Evolutionary conservation across 2,329 filamentous ascomycete species (phyloP), one percentile per base, ranked within the genome.

Genomic region (Neoarthrinium moseri): DNA sequence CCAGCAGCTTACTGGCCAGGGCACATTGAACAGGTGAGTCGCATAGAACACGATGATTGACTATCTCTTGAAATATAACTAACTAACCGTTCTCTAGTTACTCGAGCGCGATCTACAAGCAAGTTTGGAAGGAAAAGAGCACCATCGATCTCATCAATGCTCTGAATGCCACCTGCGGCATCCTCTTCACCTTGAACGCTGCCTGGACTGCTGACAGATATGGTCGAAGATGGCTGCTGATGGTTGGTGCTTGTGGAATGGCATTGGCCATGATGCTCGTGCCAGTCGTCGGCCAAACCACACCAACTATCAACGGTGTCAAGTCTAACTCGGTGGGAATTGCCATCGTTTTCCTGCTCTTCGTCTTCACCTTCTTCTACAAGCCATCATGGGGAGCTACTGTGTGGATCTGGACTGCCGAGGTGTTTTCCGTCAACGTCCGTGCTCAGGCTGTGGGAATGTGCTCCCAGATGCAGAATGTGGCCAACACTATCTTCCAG

Each of bases 71-170:
- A 15, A 4, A 40, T 30, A 4, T n/a, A n/a, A n/a, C n/a, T 30
- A 30, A 27, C 20, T n/a, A 35, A 35, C 20, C 15, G n/a, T 24
- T 12, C n/a, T n/a, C 26, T 18, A 77, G 78, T 4, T 89, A 89
- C 72, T 84, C 79, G 17, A 86, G 84, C n/a, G 78, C 80, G 55
- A 85, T 89, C 58, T 89, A 89, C 71, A 80, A 86, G 67, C 83
- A 85, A 60, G 78, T 88, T 20, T 89, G 84, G 71, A 73, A 68
- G 20, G 73, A 66, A 44, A 68, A 65, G 45, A 69, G 76, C 40
- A 81, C 75, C 18, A 87, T 88, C 60, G 82, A 83, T 51, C 72
- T 89, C 24, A 89, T 89, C 72, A 89, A 89, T 61, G 85, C 85
- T 4, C 71, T 89, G 44, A 89, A 88, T 61, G 84, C 84, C 32